Evolutionary conservation across 768 basidiomycete genomes (phyloP).

Genomic region (Amanita brunnescens): DNA sequence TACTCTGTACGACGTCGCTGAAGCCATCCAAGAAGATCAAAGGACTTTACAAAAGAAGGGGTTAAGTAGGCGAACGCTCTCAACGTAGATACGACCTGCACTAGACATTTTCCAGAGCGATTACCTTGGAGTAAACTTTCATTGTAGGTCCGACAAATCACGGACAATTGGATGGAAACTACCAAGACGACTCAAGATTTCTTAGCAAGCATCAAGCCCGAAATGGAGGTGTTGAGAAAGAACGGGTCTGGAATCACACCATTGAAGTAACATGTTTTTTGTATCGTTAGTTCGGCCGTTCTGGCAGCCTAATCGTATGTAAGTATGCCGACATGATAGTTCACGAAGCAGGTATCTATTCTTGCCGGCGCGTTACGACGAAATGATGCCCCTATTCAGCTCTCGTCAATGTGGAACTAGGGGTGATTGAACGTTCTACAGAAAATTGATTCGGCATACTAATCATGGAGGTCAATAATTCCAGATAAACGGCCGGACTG

Average conservation of each 20-base stretch:
- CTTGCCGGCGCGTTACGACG: conserved; percentile 58
- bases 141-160: conserved; percentile 27
- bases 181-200: conserved; percentile 23
- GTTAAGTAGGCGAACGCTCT: conserved; percentile 22
- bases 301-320: conserved; percentile 65
- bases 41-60: conserved; percentile 35
- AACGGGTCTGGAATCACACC: no score
- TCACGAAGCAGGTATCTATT: conserved; percentile 86
- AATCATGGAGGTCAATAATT: no score
- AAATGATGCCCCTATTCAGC: no score
- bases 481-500: no score
- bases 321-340: conserved; percentile 68
- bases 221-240: conserved; percentile 32
- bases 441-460: no score
- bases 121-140: conserved; percentile 31
- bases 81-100: no score
- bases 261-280: not conserved
- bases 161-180: no score
- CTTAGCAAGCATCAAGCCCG: conserved; percentile 14
- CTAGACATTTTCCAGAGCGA: no score
- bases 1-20: conserved; percentile 31
- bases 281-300: conserved; percentile 19
- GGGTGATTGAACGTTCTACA: no score
- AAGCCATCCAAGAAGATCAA: conserved; percentile 23
- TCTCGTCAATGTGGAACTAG: no score